Evolutionary conservation across 73 alveolate species (phyloP).

Genomic region (Paramecium octaurelia): DNA sequence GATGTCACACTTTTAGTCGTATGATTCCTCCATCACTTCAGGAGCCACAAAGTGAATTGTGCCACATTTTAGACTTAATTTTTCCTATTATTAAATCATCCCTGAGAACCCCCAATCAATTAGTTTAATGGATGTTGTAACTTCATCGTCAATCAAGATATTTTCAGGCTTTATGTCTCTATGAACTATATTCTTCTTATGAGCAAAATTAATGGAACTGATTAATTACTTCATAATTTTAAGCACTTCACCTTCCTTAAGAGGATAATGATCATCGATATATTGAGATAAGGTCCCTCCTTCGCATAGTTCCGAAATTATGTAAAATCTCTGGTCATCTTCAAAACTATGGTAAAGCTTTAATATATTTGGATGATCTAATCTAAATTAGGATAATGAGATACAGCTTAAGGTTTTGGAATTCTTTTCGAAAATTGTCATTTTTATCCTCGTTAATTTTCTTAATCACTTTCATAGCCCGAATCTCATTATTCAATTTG

Average conservation of each 20-base stretch:
- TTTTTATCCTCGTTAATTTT: not conserved
- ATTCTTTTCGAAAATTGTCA: slow-evolving; percentile 39
- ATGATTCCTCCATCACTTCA: slow-evolving; percentile 51
- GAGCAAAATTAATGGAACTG: slow-evolving; percentile 53
- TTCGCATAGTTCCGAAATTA: slow-evolving; percentile 51
- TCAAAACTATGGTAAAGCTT: slow-evolving; percentile 58
- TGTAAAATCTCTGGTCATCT: slow-evolving; percentile 54
- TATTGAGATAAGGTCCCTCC: slow-evolving; percentile 57
- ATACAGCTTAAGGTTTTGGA: not conserved
- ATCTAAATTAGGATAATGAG: not conserved
- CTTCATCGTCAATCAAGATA: slow-evolving; percentile 49
- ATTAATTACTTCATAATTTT: slow-evolving; percentile 48
- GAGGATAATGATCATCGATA: not conserved
- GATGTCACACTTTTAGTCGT: slow-evolving; percentile 61
- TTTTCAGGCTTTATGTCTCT: slow-evolving; percentile 63
- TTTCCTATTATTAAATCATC: slow-evolving; percentile 7
- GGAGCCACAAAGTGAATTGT: slow-evolving; percentile 59
- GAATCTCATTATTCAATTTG: slow-evolving; percentile 10
- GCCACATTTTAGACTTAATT: slow-evolving; percentile 54
- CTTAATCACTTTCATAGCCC: slow-evolving; percentile 37
- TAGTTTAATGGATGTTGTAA: slow-evolving; percentile 41
- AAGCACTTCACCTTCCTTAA: slow-evolving; percentile 28
- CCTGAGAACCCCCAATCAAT: slow-evolving; percentile 66
- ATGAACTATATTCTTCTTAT: slow-evolving; percentile 50
- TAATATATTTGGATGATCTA: slow-evolving; percentile 62